Evolutionary conservation across 768 basidiomycete genomes (phyloP).

Genomic region (Hypholoma fasciculare): DNA sequence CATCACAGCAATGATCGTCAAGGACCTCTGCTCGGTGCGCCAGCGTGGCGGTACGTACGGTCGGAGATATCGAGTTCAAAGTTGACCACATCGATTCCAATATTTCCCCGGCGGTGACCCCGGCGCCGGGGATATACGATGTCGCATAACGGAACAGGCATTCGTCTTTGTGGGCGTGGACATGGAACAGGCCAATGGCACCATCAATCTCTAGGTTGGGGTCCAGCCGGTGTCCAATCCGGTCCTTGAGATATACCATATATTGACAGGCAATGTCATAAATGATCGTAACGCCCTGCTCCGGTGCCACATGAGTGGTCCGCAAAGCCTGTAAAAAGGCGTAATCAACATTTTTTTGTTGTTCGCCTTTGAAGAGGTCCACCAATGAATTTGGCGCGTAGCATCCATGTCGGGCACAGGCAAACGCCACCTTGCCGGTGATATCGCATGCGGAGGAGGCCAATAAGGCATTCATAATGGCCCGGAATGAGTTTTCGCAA

Average conservation of each 20-base stretch:
- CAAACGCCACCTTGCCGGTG: slow-evolving; percentile 11
- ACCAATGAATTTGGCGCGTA: slow-evolving; percentile 6
- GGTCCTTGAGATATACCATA: neutral
- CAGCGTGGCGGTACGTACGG: neutral
- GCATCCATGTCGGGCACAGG: slow-evolving; percentile 15
- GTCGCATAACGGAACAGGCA: slow-evolving; percentile 6
- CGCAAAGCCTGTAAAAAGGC: neutral
- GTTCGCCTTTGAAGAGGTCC: slow-evolving; percentile 1
- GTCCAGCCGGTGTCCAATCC: neutral
- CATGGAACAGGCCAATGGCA: slow-evolving; percentile 1
- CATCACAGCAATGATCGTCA: slow-evolving; percentile 22
- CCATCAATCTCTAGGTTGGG: neutral
- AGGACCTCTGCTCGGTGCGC: slow-evolving; percentile 11
- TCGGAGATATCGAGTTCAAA: neutral
- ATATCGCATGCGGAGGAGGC: slow-evolving; percentile 11
- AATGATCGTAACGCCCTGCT: neutral
- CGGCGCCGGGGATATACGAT: slow-evolving; percentile 10
- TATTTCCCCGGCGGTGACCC: slow-evolving; percentile 6
- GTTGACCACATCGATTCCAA: neutral
- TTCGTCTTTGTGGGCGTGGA: slow-evolving; percentile 7
- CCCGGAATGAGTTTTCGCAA: slow-evolving; percentile 12
- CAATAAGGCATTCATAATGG: slow-evolving; percentile 2
- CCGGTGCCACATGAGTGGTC: neutral
- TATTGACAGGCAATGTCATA: slow-evolving; percentile 2
- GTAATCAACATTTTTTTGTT: slow-evolving; percentile 4